phyloP scores from a whole-genome alignment of 164 flowering plant species.

The Stephania cephalantha region DNA sequence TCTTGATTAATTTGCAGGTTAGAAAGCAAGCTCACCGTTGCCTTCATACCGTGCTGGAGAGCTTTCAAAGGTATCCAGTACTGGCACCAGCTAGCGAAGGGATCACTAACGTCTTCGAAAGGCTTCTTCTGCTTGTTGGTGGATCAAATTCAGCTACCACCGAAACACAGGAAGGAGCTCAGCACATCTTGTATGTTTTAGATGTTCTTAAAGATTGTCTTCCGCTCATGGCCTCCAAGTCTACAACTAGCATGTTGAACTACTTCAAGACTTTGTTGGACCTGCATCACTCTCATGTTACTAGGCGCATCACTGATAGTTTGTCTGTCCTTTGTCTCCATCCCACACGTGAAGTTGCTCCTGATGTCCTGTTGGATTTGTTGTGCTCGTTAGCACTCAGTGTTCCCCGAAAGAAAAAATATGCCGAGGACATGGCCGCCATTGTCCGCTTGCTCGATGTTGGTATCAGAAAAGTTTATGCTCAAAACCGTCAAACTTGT shows the following conservation, averaged over 20 bases:
- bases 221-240: conserved; percentile 54
- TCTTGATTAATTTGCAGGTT: conserved; percentile 40
- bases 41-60: conserved; percentile 49
- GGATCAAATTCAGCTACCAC: conserved; percentile 37
- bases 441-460: conserved; percentile 70
- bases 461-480: conserved; percentile 63
- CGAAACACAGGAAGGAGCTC: conserved; percentile 68
- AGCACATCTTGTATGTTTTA: conserved; percentile 62
- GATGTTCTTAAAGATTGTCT: conserved; percentile 74
- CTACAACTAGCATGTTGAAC: conserved; percentile 45
- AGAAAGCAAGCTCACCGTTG: conserved; percentile 57
- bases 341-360: conserved; percentile 44
- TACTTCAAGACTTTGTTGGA: conserved; percentile 62
- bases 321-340: conserved; percentile 50
- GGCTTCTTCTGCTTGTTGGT: conserved; percentile 70
- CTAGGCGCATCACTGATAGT: conserved; percentile 56
- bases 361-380: conserved; percentile 61
- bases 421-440: conserved; percentile 68
- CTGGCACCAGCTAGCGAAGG: conserved; percentile 71
- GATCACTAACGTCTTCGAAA: conserved; percentile 51
- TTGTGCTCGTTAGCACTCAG: conserved; percentile 53
- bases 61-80: conserved; percentile 41
- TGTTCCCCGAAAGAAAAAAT: conserved; percentile 43
- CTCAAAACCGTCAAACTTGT: conserved; percentile 53
- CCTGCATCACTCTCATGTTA: conserved; percentile 59